A percentile compares a stretch with the other conserved stretches of the same genome.
These are phyloP conservation scores for Gracilaria caudata DNA, from an alignment of 23 red algal genomes.

Conservation along the genomic window DNA sequence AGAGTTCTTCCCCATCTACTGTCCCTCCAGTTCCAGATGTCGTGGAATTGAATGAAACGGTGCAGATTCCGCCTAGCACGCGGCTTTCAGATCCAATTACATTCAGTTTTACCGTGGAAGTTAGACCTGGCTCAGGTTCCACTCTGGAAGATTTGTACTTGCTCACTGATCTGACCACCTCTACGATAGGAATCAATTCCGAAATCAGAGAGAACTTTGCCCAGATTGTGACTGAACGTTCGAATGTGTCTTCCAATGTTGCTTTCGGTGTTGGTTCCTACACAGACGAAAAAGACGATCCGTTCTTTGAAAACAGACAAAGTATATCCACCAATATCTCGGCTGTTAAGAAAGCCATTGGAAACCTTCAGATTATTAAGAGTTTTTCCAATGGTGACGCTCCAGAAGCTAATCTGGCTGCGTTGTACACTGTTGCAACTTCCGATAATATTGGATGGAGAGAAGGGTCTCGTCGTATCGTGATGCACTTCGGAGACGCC, in stretches of 20 bases:
- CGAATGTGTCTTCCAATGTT: not conserved
- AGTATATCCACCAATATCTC: slow-evolving; percentile 12
- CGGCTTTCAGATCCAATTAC: too few relatives aligned
- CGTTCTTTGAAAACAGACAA: slow-evolving; percentile 27
- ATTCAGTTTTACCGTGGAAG: too few relatives aligned
- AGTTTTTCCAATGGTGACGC: not conserved
- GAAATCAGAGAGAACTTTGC: slow-evolving; percentile 5
- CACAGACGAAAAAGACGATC: slow-evolving; percentile 16
- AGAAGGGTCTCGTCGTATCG: slow-evolving; percentile 8
- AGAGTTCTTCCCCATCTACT: too few relatives aligned
- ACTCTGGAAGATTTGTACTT: slow-evolving; percentile 40
- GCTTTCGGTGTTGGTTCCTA: slow-evolving; percentile 47
- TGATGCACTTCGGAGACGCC: slow-evolving; percentile 45
- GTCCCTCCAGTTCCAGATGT: too few relatives aligned
- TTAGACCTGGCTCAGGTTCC: too few relatives aligned
- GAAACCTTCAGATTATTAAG: not conserved
- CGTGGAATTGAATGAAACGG: too few relatives aligned
- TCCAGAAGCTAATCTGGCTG: slow-evolving; percentile 60
- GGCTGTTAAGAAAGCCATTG: slow-evolving; percentile 24
- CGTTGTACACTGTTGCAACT: slow-evolving; percentile 51
- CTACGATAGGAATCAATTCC: not conserved
- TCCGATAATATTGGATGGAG: slow-evolving; percentile 40
- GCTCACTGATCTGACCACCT: slow-evolving; percentile 24
- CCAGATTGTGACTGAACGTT: not conserved
- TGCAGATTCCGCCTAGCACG: too few relatives aligned